phyloP scores from a whole-genome alignment of 495 filamentous ascomycete species.

The Parmelia sp. region DNA sequence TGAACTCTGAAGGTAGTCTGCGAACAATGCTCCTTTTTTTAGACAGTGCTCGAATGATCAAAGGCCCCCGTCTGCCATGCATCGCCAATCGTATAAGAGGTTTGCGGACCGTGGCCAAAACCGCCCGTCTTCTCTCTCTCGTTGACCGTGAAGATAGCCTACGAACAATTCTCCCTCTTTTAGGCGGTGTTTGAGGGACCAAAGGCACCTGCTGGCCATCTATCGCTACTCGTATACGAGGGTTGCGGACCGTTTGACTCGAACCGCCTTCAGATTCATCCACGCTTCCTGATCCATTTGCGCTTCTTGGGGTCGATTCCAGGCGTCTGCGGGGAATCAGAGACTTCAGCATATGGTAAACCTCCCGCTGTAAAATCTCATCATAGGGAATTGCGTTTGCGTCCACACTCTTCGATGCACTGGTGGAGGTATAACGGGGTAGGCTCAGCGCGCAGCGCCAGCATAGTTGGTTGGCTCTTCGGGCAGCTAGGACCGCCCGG shows the following conservation, averaged over 20 bases:
- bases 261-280: not conserved
- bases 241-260: not conserved
- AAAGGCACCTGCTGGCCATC: not conserved
- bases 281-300: not conserved
- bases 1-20: no score
- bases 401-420: not conserved
- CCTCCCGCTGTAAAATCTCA: not conserved
- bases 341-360: not conserved
- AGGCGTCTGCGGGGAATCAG: not conserved
- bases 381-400: not conserved
- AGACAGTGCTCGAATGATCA: not conserved
- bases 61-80: not conserved
- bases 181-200: not conserved
- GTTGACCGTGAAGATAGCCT: not conserved
- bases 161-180: not conserved
- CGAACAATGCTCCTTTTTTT: no score
- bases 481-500: not conserved
- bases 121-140: no score
- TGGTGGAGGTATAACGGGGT: not conserved
- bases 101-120: not conserved
- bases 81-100: not conserved
- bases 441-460: constrained; percentile 14
- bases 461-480: constrained; percentile 3
- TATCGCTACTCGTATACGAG: not conserved
- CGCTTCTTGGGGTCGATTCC: not conserved